Base-by-base conservation (phyloP, 352 stramenopile species). In the Pythium aristosporum region DNA sequence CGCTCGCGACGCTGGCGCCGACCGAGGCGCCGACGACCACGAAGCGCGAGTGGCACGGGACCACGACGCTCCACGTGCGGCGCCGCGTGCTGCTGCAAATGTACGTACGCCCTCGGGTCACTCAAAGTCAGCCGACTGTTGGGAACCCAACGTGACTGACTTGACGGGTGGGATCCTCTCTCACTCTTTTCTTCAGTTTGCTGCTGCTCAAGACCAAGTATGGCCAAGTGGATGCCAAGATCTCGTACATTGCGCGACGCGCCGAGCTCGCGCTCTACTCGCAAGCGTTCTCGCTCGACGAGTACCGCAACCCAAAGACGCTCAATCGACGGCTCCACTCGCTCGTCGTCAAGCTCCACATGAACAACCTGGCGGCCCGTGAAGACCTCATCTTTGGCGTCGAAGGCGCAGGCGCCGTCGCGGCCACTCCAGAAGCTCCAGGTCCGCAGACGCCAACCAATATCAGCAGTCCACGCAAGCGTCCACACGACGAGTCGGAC, bases 161-260 rank as follows among this genome's bases (percentile, higher is more conserved):
- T 30, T 39, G 25, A 30, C 25, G 3, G 5, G 25, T 30, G 25
- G 1, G 25, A 5, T 39, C 2, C 34, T 39, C 34, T n/a, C 15
- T 39, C n/a, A n/a, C n/a, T n/a, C n/a, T 16, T 52, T 0, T 30
- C 12, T 23, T 34, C 43, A 76, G 70, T 25, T 57, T 77, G 25
- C 60, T 72, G 34, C 37, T 77, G 42, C 67, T 77, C 57, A 77
- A 77, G 61, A 61, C 61, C 55, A 74, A 74, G 60, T 77, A 72
- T 23, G 71, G 71, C 23, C 67, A 71, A 42, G 62, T 77, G 28
- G 71, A 77, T 49, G 50, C 56, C 41, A 72, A 71, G 32, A 77
- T 75, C 42, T 77, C 71, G 54, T 69, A 67, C 61, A 72, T 77
- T 34, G 71, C 67, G 20, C 67, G 71, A 7, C 71, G 71, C 16